phyloP scores from a whole-genome alignment of 495 filamentous ascomycete genomes.

The Tuber aestivum region DNA sequence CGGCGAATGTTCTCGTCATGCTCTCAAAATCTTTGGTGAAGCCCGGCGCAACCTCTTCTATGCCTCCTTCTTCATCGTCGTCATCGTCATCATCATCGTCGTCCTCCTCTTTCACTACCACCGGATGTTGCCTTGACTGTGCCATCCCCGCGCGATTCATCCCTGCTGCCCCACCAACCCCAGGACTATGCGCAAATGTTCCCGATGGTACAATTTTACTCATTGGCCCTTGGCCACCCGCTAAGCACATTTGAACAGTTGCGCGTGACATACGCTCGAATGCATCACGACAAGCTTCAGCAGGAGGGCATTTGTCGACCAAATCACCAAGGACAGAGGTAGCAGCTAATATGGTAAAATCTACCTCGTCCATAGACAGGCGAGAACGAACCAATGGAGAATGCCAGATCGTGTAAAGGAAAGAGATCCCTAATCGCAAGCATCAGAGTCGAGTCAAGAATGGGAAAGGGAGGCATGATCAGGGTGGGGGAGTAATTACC shows the following conservation, averaged over 20 bases:
- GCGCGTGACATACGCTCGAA: constrained; percentile 94
- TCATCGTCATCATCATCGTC: constrained; percentile 18
- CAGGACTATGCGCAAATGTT: constrained; percentile 21
- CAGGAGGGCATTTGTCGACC: constrained; percentile 71
- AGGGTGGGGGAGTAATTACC: constrained; percentile 48
- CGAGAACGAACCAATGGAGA: constrained; percentile 78
- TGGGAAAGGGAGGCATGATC: neutral
- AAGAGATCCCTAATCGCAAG: constrained; percentile 66
- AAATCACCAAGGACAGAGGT: constrained; percentile 77
- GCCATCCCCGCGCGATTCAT: constrained; percentile 6
- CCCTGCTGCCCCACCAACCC: constrained; percentile 26
- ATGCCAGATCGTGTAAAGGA: constrained; percentile 96
- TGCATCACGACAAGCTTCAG: constrained; percentile 81
- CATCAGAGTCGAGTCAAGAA: constrained; percentile 11
- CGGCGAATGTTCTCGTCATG: neutral
- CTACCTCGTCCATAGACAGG: constrained; percentile 88
- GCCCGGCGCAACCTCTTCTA: neutral
- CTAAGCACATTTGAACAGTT: constrained; percentile 70
- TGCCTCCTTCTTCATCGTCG: constrained; percentile 9
- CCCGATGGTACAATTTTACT: constrained; percentile 28
- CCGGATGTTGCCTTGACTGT: constrained; percentile 10
- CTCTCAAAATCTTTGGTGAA: constrained; percentile 2
- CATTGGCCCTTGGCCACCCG: constrained; percentile 32
- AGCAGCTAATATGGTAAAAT: constrained; percentile 91
- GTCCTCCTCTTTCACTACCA: constrained; percentile 13